Conservation (phyloP, 345 rosid genomes). For the Boechera divaricarpa region DNA sequence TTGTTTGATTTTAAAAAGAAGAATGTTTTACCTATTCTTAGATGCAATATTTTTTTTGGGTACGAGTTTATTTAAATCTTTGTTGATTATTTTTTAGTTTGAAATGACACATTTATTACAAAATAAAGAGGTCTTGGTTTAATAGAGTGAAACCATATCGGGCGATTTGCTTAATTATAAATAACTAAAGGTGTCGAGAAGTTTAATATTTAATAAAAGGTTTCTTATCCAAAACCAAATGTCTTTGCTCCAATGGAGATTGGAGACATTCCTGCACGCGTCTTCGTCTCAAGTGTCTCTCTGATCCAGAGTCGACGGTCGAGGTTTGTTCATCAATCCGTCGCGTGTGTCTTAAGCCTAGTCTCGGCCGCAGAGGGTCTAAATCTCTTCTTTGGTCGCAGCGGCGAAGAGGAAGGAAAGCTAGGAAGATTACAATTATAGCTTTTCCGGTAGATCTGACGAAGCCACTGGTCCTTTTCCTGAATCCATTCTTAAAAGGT, state of each 20-base stretch:
- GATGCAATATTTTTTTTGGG: no score
- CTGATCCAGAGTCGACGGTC: conserved; percentile 28
- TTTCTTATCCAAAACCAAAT: no score
- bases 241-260: conserved; percentile 51
- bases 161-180: no score
- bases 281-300: conserved; percentile 43
- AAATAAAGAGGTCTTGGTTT: no score
- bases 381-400: conserved; percentile 44
- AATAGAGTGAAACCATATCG: no score
- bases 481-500: conserved; percentile 87
- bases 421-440: conserved; percentile 58
- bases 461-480: conserved; percentile 83
- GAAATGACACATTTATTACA: no score
- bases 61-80: no score
- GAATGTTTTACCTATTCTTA: no score
- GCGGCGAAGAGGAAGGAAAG: conserved; percentile 57
- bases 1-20: no score
- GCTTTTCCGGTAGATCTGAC: conserved; percentile 60
- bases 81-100: no score
- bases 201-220: no score
- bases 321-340: conserved; percentile 33
- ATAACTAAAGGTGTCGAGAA: no score
- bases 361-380: conserved; percentile 47
- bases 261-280: conserved; percentile 45
- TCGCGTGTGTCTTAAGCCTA: conserved; percentile 22